Evolutionary conservation across 2,329 filamentous ascomycete genomes (phyloP).

Genomic region (Thermoascus crustaceus): DNA sequence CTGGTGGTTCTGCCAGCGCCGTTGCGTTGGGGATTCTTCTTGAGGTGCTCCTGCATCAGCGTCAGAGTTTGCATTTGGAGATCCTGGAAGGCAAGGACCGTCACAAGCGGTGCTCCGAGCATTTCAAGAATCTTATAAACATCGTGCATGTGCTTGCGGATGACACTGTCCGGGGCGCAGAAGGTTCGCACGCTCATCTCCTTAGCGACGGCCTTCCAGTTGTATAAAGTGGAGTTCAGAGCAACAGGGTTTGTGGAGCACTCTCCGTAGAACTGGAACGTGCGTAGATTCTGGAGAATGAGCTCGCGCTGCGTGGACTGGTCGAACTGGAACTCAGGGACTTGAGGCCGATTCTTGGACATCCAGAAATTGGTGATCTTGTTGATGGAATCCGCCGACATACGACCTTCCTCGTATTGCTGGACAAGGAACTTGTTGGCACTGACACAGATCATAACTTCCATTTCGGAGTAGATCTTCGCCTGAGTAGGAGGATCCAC

Average conservation of each 20-base stretch:
- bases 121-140: slow-evolving; percentile 42
- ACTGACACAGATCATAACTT: slow-evolving; percentile 37
- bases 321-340: slow-evolving; percentile 47
- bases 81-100: slow-evolving; percentile 32
- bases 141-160: slow-evolving; percentile 44
- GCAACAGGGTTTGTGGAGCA: slow-evolving; percentile 30
- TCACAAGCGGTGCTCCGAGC: slow-evolving; percentile 36
- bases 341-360: slow-evolving; percentile 39
- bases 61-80: slow-evolving; percentile 26
- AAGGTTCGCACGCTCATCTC: slow-evolving; percentile 45
- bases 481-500: slow-evolving; percentile 34
- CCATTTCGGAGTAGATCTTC: slow-evolving; percentile 38
- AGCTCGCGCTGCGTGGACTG: slow-evolving; percentile 43
- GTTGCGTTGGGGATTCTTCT: slow-evolving; percentile 13
- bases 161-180: slow-evolving; percentile 41
- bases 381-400: slow-evolving; percentile 32
- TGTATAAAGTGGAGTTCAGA: slow-evolving; percentile 40
- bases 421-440: slow-evolving; percentile 38
- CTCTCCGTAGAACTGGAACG: slow-evolving; percentile 39
- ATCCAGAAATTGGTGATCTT: slow-evolving; percentile 35
- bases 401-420: slow-evolving; percentile 32
- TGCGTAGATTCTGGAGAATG: slow-evolving; percentile 38
- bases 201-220: slow-evolving; percentile 41
- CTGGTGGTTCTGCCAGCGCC: no score
- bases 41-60: slow-evolving; percentile 25